phyloP scores from a whole-genome alignment of 1,284 basidiomycete species.

The Moniliella sp. region DNA sequence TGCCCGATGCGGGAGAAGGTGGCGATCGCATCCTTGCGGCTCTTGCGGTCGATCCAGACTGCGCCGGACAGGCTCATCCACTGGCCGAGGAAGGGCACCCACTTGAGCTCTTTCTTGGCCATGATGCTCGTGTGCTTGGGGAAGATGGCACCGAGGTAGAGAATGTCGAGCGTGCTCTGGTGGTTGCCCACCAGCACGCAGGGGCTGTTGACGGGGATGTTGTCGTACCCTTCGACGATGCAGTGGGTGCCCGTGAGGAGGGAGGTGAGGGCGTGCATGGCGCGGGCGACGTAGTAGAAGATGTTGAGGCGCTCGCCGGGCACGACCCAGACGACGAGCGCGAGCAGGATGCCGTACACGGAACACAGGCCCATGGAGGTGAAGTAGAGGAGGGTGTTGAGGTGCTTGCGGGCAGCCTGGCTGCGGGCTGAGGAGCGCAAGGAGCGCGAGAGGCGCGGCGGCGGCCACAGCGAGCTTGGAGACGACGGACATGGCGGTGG shows the following conservation, averaged over 20 bases:
- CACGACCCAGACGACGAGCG: slow-evolving; percentile 47
- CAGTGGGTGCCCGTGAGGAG: slow-evolving; percentile 50
- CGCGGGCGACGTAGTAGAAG: slow-evolving; percentile 61
- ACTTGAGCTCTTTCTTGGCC: slow-evolving; percentile 77
- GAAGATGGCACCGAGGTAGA: slow-evolving; percentile 62
- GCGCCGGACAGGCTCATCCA: slow-evolving; percentile 74
- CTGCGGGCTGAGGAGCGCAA: slow-evolving; percentile 20
- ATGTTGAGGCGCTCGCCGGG: slow-evolving; percentile 58
- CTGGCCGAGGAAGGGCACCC: slow-evolving; percentile 63
- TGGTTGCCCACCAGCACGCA: slow-evolving; percentile 72
- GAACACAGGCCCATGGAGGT: slow-evolving; percentile 53
- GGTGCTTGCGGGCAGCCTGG: slow-evolving; percentile 15
- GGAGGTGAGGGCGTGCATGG: slow-evolving; percentile 55
- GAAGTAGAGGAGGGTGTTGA: slow-evolving; percentile 43
- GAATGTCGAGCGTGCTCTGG: slow-evolving; percentile 40
- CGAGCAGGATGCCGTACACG: slow-evolving; percentile 52
- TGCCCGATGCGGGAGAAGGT: slow-evolving; percentile 59
- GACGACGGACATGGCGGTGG: background rate
- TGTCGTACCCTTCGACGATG: slow-evolving; percentile 63
- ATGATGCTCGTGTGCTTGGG: slow-evolving; percentile 65
- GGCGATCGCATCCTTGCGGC: slow-evolving; percentile 50
- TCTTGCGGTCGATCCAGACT: slow-evolving; percentile 75
- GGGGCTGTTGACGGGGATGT: slow-evolving; percentile 44
- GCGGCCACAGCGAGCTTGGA: background rate
- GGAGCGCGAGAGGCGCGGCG: slow-evolving; percentile 8